Base-by-base conservation (phyloP, 75 land plant genomes). In the Cryptomeria japonica region DNA sequence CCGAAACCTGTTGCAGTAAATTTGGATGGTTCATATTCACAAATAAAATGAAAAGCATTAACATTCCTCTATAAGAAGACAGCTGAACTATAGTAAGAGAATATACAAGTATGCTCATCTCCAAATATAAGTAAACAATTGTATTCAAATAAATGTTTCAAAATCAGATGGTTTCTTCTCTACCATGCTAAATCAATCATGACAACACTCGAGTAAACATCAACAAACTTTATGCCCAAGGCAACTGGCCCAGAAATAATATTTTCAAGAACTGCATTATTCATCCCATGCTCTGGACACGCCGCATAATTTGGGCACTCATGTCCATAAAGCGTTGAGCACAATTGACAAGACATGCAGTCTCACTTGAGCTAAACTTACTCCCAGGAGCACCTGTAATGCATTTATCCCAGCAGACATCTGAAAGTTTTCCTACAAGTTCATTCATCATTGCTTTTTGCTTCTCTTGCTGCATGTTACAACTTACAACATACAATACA, bases 351-450 rank as follows among this genome's bases (percentile, higher is more conserved):
- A 97, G 96, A 80, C 99, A 97, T 15, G 89, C 51, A 28, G 95
- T 34, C 68, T 97, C 99, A 84, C 99, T 93, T 15, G 98, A 96
- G 90, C 99, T 96, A 87, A 97, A 93, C 88, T 96, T 97, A 51
- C 97, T 96, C 46, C 98, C 98, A 18, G 98, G 98, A 25, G 98
- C 91, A 41, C 95, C 72, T 2, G 99, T 96, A 88, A 97, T 94
- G 92, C 99, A 97, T 55, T 97, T 97, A 80, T 97, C 99, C 99
- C 99, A 97, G 90, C 99, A 97, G 1, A 89, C 93, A 86, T 84
- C 77, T 34, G 77, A 13, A 13, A 75, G 28, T 34, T 75, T 75
- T 11, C 37, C 77, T 32, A 75, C 77, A 12, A 75, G 77, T 34
- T 75, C 77, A 0, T 75, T 75, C 77, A 75, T 75, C 77, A 75